phyloP scores from a whole-genome alignment of 148 eudicot species.

The Arctostaphylos glauca region DNA sequence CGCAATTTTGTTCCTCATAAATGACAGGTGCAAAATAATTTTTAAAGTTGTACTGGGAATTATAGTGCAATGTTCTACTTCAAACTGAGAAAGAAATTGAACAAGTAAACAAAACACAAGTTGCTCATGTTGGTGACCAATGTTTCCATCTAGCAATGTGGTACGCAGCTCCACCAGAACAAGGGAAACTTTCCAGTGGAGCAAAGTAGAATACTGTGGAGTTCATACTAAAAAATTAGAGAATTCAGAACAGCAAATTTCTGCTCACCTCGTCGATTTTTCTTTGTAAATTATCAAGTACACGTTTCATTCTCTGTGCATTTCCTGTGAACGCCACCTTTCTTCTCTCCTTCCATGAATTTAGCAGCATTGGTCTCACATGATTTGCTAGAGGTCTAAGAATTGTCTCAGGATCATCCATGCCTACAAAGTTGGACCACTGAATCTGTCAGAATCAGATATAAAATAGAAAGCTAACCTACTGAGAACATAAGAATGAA shows the following conservation, averaged over 20 bases:
- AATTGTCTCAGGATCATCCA: slow-evolving; percentile 71
- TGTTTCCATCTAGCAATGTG: background rate
- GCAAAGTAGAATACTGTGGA: background rate
- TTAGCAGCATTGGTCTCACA: slow-evolving; percentile 78
- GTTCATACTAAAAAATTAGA: background rate
- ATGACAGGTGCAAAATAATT: background rate
- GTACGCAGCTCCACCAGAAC: background rate
- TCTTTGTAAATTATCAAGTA: slow-evolving; percentile 71
- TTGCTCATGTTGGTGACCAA: background rate
- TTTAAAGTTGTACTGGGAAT: background rate
- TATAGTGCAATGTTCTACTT: slow-evolving; percentile 3
- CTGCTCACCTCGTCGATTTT: slow-evolving; percentile 86
- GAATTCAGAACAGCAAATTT: background rate
- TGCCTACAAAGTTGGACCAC: slow-evolving; percentile 35
- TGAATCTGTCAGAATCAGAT: slow-evolving; percentile 20
- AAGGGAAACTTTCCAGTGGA: background rate
- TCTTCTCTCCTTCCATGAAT: slow-evolving; percentile 78
- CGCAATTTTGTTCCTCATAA: background rate
- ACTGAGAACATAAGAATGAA: slow-evolving; percentile 11
- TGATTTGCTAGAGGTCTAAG: slow-evolving; percentile 74
- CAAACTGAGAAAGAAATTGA: background rate
- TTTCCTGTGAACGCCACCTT: slow-evolving; percentile 73
- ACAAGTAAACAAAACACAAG: background rate
- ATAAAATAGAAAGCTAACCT: background rate
- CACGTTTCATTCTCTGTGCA: slow-evolving; percentile 64